Conservation (phyloP, 2,329 filamentous ascomycete genomes). For the Helminthosporium solani region DNA sequence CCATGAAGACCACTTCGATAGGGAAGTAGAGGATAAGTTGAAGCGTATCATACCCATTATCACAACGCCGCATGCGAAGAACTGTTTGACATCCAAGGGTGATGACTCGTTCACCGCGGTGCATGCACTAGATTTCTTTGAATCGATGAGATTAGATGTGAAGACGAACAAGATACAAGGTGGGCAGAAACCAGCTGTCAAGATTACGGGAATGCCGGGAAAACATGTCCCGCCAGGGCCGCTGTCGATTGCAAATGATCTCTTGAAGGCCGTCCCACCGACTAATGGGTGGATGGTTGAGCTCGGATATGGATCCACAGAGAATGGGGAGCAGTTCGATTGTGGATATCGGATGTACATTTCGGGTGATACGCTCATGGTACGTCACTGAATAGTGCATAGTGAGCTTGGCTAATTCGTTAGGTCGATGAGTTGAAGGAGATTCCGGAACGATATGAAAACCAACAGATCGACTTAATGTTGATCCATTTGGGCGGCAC, state of each 20-base stretch:
- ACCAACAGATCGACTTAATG: slow-evolving; percentile 64
- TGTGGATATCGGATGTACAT: slow-evolving; percentile 64
- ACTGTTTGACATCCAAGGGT: slow-evolving; percentile 50
- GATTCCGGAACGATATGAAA: slow-evolving; percentile 58
- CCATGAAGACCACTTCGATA: slow-evolving; percentile 61
- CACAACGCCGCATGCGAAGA: slow-evolving; percentile 62
- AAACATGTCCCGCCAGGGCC: slow-evolving; percentile 59
- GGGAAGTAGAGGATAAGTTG: slow-evolving; percentile 53
- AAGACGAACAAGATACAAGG: slow-evolving; percentile 14
- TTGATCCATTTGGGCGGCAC: slow-evolving; percentile 66
- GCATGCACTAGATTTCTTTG: slow-evolving; percentile 57
- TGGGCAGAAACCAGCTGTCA: slow-evolving; percentile 47
- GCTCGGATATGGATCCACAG: slow-evolving; percentile 50
- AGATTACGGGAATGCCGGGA: slow-evolving; percentile 64
- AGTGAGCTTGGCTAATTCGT: neutral
- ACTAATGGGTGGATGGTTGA: slow-evolving; percentile 69
- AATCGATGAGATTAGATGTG: slow-evolving; percentile 53
- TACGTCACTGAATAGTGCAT: neutral
- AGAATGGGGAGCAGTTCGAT: slow-evolving; percentile 35
- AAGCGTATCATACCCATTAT: slow-evolving; percentile 61
- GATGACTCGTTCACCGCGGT: slow-evolving; percentile 54
- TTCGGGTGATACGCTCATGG: slow-evolving; percentile 64
- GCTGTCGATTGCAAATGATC: slow-evolving; percentile 49
- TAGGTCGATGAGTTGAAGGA: slow-evolving; percentile 59
- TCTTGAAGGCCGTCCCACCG: slow-evolving; percentile 58